Base-by-base conservation (phyloP, 1,139 yeast species). In the Diutina ranongensis region DNA sequence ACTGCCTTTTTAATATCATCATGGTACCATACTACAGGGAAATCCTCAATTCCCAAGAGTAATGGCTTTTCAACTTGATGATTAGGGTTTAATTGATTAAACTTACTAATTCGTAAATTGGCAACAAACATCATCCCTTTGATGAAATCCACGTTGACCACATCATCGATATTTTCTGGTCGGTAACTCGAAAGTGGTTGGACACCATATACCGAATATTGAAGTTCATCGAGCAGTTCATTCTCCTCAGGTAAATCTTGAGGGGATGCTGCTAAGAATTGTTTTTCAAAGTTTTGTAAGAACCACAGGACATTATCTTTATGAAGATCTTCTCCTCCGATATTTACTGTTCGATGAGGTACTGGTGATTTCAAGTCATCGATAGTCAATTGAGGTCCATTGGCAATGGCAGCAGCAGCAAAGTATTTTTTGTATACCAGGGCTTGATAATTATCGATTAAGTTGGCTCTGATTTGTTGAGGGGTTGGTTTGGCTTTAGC, bases 41-140 rank as follows among this genome's bases (percentile, higher is more conserved):
- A 35, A n/a, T 35, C 40, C 18, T 35, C 40, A 13, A 35, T 35
- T 28, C 40, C 40, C 27, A 35, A 21, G 3, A 18, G 19, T 15
- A 35, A 21, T 1, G 40, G 40, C 27, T 18, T 35, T 8, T 35
- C 40, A 13, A 35, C 21, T 13, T 35, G 40, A n/a, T 35, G 27
- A 28, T 21, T 35, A 9, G 40, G 40, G 28, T 35, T 21, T 12
- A 35, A 21, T 8, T 16, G 15, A 8, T 35, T 35, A 28, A 19
- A 35, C 40, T 35, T 35, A 28, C 9, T n/a, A 13, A 35, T 21
- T 2, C 20, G 19, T 12, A 35, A n/a, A 4, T 35, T 35, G 7
- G 40, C 40, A 13, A 35, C n/a, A 20, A 35, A 35, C 40, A 35
- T 35, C 40, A 35, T 35, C 1, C 27, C 40, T 8, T 35, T 35